Base-by-base conservation (phyloP, 495 filamentous ascomycete species). In the Penicillium robsamsonii region DNA sequence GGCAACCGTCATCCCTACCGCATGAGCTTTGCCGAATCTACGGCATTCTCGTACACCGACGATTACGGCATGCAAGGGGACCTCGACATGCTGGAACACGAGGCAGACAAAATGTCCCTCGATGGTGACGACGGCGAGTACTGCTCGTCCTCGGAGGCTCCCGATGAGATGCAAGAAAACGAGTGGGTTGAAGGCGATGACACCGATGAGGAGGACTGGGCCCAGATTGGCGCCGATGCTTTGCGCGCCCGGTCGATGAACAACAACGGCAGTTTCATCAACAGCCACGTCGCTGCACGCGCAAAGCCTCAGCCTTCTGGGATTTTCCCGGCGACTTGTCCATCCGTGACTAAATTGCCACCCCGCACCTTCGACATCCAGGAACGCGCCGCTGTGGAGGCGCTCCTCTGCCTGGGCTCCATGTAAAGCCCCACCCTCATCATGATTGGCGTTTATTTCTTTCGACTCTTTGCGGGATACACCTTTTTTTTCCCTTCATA, bases 151-250 rank as follows among this genome's bases (percentile, higher is more conserved):
- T 90, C 86, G 31, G 87, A 88, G 59, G 84, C 81, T n/a, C 85
- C 79, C 12, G 86, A 87, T 61, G 84, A 86, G 41, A 64, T 77
- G n/a, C 74, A 61, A 18, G 84, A 84, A 52, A 85, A 87, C 30
- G 80, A 87, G 63, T 78, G 79, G 62, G 83, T 88, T 66, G 84
- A 90, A 53, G 87, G 88, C 61, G 90, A 95, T 67, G 80, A 86
- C 50, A 97, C 94, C n/a, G 94, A 98, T 71, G 91, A 96, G 60
- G 94, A 98, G 70, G 93, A 98, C 74, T 96, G 92, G 92, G 91
- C 90, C 20, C 84, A 87, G 53, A 90, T 96, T 45, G 93, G 92
- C 27, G 89, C 92, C 20, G 90, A 86, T 20, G 87, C 91, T 44
- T 80, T 96, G 56, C 86, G 93, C 50, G 86, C 88, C 41, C 83